These are phyloP conservation scores for Paraurostyla sp. DNA, from an alignment of 73 alveolate species.

Conservation along the genomic window DNA sequence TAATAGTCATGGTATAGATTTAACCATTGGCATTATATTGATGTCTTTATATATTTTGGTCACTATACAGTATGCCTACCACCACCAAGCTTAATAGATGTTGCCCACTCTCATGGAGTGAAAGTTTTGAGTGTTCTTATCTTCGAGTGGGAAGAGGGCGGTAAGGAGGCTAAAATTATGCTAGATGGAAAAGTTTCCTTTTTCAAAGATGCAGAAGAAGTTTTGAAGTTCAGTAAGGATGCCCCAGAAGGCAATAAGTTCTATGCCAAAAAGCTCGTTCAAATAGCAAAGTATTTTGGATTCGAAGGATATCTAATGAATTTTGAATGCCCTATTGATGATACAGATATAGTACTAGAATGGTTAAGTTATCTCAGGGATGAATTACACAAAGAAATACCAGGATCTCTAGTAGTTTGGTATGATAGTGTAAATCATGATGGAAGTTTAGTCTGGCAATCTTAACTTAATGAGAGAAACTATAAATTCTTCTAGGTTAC, in stretches of 20 bases:
- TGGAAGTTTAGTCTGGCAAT: constrained; percentile 81
- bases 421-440: constrained; percentile 76
- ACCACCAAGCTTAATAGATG: constrained; percentile 69
- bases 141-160: constrained; percentile 80
- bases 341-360: constrained; percentile 52
- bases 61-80: constrained; percentile 82
- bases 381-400: constrained; percentile 59
- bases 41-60: constrained; percentile 80
- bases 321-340: constrained; percentile 75
- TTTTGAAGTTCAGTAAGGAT: not conserved
- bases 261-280: constrained; percentile 72
- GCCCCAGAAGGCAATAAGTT: constrained; percentile 21
- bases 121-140: constrained; percentile 76
- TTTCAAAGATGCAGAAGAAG: not conserved
- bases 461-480: constrained; percentile 68
- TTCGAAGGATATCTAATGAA: constrained; percentile 87
- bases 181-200: constrained; percentile 37
- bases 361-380: constrained; percentile 65
- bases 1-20: constrained; percentile 72
- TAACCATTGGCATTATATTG: constrained; percentile 77
- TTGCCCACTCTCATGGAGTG: constrained; percentile 78
- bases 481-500: constrained; percentile 62
- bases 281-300: constrained; percentile 72
- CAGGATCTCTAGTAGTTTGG: constrained; percentile 76
- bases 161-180: constrained; percentile 42